phyloP scores from a whole-genome alignment of 306 rosid genomes.

The Ziziphus jujuba region DNA sequence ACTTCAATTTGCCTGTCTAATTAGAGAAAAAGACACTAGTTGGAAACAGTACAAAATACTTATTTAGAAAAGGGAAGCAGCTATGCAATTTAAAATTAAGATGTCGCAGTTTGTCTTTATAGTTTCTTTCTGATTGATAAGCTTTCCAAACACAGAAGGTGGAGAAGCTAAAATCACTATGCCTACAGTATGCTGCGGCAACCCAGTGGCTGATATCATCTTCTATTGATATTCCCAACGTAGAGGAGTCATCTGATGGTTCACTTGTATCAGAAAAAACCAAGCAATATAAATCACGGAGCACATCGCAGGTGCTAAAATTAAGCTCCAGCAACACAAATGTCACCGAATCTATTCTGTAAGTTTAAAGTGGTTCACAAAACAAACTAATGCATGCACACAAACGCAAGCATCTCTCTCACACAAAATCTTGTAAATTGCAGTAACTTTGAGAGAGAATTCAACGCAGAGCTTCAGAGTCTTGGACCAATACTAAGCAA shows the following conservation, averaged over 20 bases:
- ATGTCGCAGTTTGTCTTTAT: not conserved
- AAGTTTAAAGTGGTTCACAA: constrained; percentile 34
- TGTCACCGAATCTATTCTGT: constrained; percentile 77
- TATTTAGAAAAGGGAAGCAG: not conserved
- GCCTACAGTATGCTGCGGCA: constrained; percentile 90
- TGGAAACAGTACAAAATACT: too few species aligned
- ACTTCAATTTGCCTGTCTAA: too few species aligned
- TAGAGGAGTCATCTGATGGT: constrained; percentile 47
- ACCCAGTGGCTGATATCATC: constrained; percentile 89
- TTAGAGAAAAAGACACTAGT: too few species aligned
- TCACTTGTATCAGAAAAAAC: constrained; percentile 33
- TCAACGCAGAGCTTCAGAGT: constrained; percentile 77
- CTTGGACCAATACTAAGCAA: constrained; percentile 76
- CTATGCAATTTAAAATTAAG: not conserved
- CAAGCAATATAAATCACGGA: constrained; percentile 51
- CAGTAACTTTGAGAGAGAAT: constrained; percentile 90
- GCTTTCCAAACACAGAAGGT: constrained; percentile 67
- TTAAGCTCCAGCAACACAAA: constrained; percentile 53
- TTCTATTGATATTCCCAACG: constrained; percentile 52
- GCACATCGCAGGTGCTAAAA: constrained; percentile 46
- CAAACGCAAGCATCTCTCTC: not conserved
- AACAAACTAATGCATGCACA: not conserved
- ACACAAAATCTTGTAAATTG: constrained; percentile 21
- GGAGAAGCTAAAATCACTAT: constrained; percentile 75
- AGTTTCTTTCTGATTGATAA: not conserved